Conservation (phyloP, 2,329 filamentous ascomycete species). For the Diplocarpon mali region DNA sequence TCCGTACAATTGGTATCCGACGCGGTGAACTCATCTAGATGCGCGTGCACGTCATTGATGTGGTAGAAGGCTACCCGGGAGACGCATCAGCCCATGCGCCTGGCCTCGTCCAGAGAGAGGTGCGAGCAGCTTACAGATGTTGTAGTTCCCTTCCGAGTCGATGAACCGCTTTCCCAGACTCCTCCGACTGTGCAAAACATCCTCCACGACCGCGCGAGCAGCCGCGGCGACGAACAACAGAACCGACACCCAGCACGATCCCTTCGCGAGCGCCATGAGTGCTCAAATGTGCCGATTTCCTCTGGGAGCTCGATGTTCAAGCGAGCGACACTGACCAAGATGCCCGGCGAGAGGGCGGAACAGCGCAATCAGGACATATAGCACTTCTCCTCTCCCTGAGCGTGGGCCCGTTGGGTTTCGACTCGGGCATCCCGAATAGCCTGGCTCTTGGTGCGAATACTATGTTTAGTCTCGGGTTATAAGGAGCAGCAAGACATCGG, state of each 20-base stretch:
- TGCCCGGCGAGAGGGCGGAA: no score
- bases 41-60: constrained; percentile 58
- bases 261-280: constrained; percentile 1
- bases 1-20: constrained; percentile 51
- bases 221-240: not conserved
- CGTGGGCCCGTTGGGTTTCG: no score
- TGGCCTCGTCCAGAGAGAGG: not conserved
- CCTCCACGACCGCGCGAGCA: constrained; percentile 25
- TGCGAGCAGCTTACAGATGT: constrained; percentile 31
- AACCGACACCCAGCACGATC: not conserved
- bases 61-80: constrained; percentile 47
- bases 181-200: constrained; percentile 39
- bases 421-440: no score
- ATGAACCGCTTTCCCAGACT: constrained; percentile 37
- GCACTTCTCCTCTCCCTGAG: no score
- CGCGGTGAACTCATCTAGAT: constrained; percentile 50
- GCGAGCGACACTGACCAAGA: no score
- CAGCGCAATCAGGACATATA: no score
- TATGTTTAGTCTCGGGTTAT: no score
- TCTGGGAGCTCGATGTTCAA: no score
- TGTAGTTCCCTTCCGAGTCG: constrained; percentile 39
- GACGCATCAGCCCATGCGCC: no score
- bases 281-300: not conserved
- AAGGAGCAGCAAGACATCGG: no score
- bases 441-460: no score